Conservation (phyloP, 1,284 basidiomycete species). For the Vanrija sp. region DNA sequence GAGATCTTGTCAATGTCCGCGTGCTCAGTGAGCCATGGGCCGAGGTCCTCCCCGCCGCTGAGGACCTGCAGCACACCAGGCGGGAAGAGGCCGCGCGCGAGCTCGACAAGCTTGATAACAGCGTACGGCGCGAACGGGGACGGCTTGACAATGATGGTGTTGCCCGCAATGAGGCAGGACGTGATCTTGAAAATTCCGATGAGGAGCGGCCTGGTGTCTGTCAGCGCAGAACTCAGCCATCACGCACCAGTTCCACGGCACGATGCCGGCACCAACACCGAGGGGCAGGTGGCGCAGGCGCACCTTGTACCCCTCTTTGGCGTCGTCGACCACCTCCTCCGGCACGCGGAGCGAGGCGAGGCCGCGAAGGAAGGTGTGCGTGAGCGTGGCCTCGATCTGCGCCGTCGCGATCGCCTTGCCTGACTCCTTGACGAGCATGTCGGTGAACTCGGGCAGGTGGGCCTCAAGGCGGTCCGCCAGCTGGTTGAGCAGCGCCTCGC, state of each 20-base stretch:
- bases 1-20: conserved; percentile 64
- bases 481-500: conserved; percentile 29
- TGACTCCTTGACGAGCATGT: conserved; percentile 61
- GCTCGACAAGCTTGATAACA: conserved; percentile 73
- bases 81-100: conserved; percentile 73
- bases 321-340: conserved; percentile 67
- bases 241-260: conserved; percentile 63
- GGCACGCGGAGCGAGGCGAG: conserved; percentile 82
- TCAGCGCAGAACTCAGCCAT: conserved; percentile 31
- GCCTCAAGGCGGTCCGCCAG: conserved; percentile 29
- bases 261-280: conserved; percentile 55
- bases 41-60: conserved; percentile 53
- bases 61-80: conserved; percentile 93
- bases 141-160: conserved; percentile 92
- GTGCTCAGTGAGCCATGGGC: conserved; percentile 44
- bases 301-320: conserved; percentile 56
- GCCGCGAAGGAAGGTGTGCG: conserved; percentile 78
- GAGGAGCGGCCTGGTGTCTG: neutral
- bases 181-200: conserved; percentile 62
- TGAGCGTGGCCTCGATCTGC: conserved; percentile 72
- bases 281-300: conserved; percentile 82
- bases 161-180: conserved; percentile 78
- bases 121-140: conserved; percentile 94
- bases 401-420: conserved; percentile 81
- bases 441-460: conserved; percentile 35